These are phyloP conservation scores for Ophiosphaerella narmari DNA, from an alignment of 2,329 filamentous ascomycete genomes.

Conservation along the genomic window DNA sequence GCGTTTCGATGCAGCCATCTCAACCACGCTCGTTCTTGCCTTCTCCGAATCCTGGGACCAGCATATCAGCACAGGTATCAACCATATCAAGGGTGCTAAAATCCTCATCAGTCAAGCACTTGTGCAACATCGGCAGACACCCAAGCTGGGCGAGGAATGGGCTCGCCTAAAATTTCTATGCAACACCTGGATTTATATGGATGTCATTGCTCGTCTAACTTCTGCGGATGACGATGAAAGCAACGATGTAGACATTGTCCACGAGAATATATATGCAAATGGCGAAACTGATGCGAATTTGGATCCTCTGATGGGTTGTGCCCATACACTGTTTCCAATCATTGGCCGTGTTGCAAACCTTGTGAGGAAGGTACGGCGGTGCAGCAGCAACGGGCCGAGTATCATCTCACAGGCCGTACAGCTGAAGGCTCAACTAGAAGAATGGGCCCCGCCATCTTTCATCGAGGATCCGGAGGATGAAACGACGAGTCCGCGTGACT, in stretches of 20 bases:
- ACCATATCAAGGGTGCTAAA: conserved; percentile 70
- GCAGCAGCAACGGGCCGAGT: conserved; percentile 61
- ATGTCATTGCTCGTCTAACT: conserved; percentile 71
- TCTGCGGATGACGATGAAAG: conserved; percentile 63
- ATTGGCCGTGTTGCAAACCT: conserved; percentile 69
- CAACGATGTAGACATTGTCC: conserved; percentile 54
- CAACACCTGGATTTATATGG: conserved; percentile 75
- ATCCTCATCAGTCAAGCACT: conserved; percentile 66
- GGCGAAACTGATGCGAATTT: conserved; percentile 56
- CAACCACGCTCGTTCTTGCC: conserved; percentile 70
- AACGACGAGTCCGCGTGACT: conserved; percentile 64
- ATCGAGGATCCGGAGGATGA: conserved; percentile 68
- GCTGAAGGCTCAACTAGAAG: conserved; percentile 63
- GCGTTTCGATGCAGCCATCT: conserved; percentile 67
- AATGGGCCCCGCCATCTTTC: conserved; percentile 63
- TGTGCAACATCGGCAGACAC: conserved; percentile 49
- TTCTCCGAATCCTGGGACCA: conserved; percentile 75
- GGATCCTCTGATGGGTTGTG: conserved; percentile 74
- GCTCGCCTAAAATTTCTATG: conserved; percentile 67
- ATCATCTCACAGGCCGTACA: conserved; percentile 66
- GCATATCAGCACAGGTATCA: conserved; percentile 69
- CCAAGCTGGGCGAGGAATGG: conserved; percentile 48
- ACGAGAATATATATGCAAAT: conserved; percentile 42
- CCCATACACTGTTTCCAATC: conserved; percentile 68
- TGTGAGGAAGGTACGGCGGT: conserved; percentile 64